Base-by-base conservation (phyloP, 1,139 yeast genomes). In the Debaryomyces nepalensis region DNA sequence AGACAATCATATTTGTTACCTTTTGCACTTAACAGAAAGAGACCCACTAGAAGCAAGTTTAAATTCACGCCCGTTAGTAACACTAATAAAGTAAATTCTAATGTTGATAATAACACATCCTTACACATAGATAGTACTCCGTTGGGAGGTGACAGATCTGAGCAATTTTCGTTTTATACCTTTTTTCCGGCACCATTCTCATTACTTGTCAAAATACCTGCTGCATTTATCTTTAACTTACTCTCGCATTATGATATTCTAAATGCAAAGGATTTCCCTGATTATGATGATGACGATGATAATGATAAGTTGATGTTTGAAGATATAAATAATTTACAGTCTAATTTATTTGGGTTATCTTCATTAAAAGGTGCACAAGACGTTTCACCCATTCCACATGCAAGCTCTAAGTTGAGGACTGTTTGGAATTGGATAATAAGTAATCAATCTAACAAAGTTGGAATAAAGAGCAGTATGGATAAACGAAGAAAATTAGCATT, bases 111-210 rank as follows among this genome's bases (percentile, higher is more conserved):
- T 16, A 20, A 11, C 16, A 11, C 15, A 11, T 34, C 61, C 26
- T 49, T 65, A 26, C 65, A 61, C 29, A 40, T 66, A 21, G 72
- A 66, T 16, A 52, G 51, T 24, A 50, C 51, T 9, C 49, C 49
- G 10, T 41, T 57, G 6, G 54, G 47, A 38, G 78, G 79, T 14
- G 79, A 73, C 45, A 54, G 77, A 41, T 63, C 76, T 0, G 67
- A 64, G 11, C 75, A 67, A 46, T 73, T 74, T 52, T 58, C 77
- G 18, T 52, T 74, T 14, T 51, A 63, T 38, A 70, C 78, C 3
- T 73, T 73, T 53, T 73, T 73, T 58, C 79, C 79, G 2, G 57
- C 57, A 18, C 79, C 79, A 1, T 22, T 73, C 5, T 67, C 75
- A 5, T 26, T 56, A 4, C 5, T 66, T 0, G 62, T 71, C 0